phyloP scores from a whole-genome alignment of 2,329 filamentous ascomycete genomes.

The Venturia aucupariae region DNA sequence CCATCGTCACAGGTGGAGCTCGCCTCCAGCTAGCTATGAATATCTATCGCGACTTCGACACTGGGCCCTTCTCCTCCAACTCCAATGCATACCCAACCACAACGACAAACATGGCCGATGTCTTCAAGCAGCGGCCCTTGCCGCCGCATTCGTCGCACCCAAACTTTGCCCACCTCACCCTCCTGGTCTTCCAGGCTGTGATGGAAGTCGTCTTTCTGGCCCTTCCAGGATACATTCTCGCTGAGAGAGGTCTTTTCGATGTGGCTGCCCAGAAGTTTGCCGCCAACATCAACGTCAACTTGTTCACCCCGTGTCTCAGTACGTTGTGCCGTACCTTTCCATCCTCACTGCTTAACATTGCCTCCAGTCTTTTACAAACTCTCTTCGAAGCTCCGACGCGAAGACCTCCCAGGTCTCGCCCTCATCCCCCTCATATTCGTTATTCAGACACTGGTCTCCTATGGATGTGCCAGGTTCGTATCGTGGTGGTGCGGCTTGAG shows the following conservation, averaged over 20 bases:
- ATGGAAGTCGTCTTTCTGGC: constrained; percentile 93
- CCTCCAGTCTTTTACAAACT: constrained; percentile 84
- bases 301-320: constrained; percentile 97
- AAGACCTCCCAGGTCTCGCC: constrained; percentile 80
- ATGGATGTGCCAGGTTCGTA: constrained; percentile 61
- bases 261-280: constrained; percentile 94
- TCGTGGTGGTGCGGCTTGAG: constrained; percentile 70
- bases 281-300: constrained; percentile 88
- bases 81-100: constrained; percentile 17
- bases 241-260: constrained; percentile 83
- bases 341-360: constrained; percentile 1
- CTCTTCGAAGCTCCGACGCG: constrained; percentile 83
- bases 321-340: constrained; percentile 29
- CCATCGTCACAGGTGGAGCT: background rate
- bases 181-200: constrained; percentile 90
- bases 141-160: constrained; percentile 44
- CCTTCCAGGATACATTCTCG: constrained; percentile 87
- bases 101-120: constrained; percentile 22
- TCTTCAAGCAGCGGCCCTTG: constrained; percentile 23
- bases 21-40: constrained; percentile 4
- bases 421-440: constrained; percentile 94
- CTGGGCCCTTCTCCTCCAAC: background rate
- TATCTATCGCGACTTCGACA: constrained; percentile 18
- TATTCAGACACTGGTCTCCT: constrained; percentile 81
- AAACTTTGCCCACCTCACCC: constrained; percentile 57